phyloP scores from a whole-genome alignment of 805 yeast genomes.

The Kazachstania taianensis region DNA sequence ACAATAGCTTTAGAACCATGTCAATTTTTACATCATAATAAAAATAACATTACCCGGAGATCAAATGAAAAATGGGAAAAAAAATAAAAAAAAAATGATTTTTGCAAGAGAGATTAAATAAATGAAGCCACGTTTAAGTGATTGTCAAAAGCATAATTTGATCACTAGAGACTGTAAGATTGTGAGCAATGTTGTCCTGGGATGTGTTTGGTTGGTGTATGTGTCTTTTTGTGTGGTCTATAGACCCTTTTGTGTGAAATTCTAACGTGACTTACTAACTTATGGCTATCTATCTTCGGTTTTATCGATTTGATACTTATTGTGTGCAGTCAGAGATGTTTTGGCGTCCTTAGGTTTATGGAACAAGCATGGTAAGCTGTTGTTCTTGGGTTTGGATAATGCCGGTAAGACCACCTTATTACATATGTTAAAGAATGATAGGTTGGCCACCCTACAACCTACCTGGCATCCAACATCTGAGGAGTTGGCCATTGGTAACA shows the following conservation, averaged over 20 bases:
- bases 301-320: neutral
- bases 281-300: neutral
- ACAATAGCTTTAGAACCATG: no score
- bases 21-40: no score
- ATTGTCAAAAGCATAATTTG: no score
- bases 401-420: slow-evolving; percentile 93
- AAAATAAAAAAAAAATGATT: no score
- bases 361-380: slow-evolving; percentile 93
- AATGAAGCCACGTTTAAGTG: no score
- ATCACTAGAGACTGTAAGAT: neutral
- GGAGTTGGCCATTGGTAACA: slow-evolving; percentile 92
- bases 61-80: no score
- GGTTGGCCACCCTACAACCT: slow-evolving; percentile 95
- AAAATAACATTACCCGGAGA: no score
- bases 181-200: slow-evolving; percentile 20
- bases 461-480: slow-evolving; percentile 98
- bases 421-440: slow-evolving; percentile 85
- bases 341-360: slow-evolving; percentile 70
- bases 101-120: no score
- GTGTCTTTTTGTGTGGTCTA: slow-evolving; percentile 7
- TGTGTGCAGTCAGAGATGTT: slow-evolving; percentile 51
- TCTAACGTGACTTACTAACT: neutral
- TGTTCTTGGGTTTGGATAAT: slow-evolving; percentile 92
- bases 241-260: slow-evolving; percentile 1
- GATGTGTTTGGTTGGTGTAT: slow-evolving; percentile 30